A percentile compares a stretch with the other conserved stretches of the same genome.
These are phyloP conservation scores for Penicillium bovifimosum DNA, from an alignment of 495 filamentous ascomycete genomes.

Conservation along the genomic window DNA sequence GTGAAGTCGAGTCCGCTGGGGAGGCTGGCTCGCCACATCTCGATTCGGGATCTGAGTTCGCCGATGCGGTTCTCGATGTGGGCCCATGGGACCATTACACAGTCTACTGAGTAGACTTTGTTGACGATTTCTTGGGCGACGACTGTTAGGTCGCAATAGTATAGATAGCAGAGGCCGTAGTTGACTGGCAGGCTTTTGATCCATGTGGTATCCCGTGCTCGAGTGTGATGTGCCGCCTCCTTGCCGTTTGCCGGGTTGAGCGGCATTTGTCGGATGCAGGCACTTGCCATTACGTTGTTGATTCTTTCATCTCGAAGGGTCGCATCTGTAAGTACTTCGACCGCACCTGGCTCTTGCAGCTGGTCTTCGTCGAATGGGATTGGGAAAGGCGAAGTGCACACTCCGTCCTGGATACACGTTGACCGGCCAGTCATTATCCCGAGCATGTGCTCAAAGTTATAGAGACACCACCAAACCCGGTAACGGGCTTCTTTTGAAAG, in stretches of 20 bases:
- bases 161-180: constrained; percentile 44
- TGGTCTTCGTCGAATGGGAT: constrained; percentile 52
- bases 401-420: constrained; percentile 51
- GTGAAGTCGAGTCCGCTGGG: constrained; percentile 49
- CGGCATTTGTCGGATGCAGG: constrained; percentile 35
- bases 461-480: constrained; percentile 63
- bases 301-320: constrained; percentile 34
- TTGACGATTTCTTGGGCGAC: constrained; percentile 52
- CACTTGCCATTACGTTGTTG: constrained; percentile 33
- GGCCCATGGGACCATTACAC: constrained; percentile 50
- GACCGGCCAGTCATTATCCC: constrained; percentile 63
- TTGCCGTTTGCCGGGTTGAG: constrained; percentile 30
- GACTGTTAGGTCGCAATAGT: constrained; percentile 45
- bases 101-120: constrained; percentile 54
- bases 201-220: constrained; percentile 23
- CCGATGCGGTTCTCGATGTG: constrained; percentile 55
- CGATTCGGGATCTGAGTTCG: constrained; percentile 45
- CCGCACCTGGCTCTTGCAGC: constrained; percentile 29
- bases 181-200: constrained; percentile 30
- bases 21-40: constrained; percentile 49
- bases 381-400: constrained; percentile 58
- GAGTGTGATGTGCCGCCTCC: constrained; percentile 18
- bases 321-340: constrained; percentile 29
- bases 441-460: constrained; percentile 55
- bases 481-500: constrained; percentile 58